These are phyloP conservation scores for Agastache rugosa DNA, from an alignment of 257 asterid species.

Conservation along the genomic window DNA sequence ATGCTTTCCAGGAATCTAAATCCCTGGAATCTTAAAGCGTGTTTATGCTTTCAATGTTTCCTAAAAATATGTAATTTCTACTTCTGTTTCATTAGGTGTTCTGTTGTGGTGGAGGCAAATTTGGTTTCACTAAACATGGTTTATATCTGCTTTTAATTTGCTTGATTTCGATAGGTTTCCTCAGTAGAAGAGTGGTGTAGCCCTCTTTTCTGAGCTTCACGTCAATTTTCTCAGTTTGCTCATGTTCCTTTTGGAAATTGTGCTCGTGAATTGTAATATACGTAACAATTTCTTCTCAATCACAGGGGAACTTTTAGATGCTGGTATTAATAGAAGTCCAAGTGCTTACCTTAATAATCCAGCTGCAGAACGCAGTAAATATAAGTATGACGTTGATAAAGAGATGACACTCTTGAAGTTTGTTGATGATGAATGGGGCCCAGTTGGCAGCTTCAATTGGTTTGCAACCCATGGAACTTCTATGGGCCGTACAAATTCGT, in stretches of 20 bases:
- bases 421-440: slow-evolving; percentile 92
- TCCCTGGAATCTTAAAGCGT: not conserved
- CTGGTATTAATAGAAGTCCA: slow-evolving; percentile 95
- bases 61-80: not conserved
- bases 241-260: slow-evolving; percentile 11
- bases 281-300: slow-evolving; percentile 34
- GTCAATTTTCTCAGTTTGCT: slow-evolving; percentile 19
- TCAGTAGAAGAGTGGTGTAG: slow-evolving; percentile 6
- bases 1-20: not conserved
- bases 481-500: slow-evolving; percentile 92
- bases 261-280: slow-evolving; percentile 1
- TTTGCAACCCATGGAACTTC: slow-evolving; percentile 99
- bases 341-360: slow-evolving; percentile 97
- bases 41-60: not conserved
- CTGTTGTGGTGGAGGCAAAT: slow-evolving; percentile 14
- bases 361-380: slow-evolving; percentile 81
- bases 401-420: slow-evolving; percentile 95
- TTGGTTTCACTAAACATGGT: slow-evolving; percentile 15
- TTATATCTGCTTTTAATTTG: slow-evolving; percentile 1
- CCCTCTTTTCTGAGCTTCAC: slow-evolving; percentile 21
- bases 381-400: slow-evolving; percentile 85
- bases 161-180: slow-evolving; percentile 22
- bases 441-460: slow-evolving; percentile 99
- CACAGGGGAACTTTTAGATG: slow-evolving; percentile 91
- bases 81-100: not conserved